Conservation (phyloP, 2,329 filamentous ascomycete genomes). For the Trichoderma harzianum region DNA sequence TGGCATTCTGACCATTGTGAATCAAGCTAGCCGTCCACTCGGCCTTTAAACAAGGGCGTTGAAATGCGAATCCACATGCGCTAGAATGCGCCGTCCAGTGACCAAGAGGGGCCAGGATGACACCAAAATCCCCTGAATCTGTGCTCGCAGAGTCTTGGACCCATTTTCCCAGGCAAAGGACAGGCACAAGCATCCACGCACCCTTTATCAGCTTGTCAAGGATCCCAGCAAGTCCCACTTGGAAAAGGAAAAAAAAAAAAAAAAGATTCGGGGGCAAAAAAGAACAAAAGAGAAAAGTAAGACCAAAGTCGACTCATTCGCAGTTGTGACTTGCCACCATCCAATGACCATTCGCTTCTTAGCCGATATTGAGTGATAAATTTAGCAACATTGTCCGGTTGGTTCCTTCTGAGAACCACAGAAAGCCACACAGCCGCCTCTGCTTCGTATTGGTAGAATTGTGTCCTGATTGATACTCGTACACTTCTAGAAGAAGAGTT, state of each 20-base stretch:
- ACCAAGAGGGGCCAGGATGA: conserved; percentile 10
- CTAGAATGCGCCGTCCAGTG: background rate
- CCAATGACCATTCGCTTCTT: background rate
- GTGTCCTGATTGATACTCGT: background rate
- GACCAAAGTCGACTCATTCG: background rate
- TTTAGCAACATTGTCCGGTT: background rate
- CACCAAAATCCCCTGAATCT: conserved; percentile 10
- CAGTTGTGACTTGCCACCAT: background rate
- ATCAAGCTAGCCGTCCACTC: background rate
- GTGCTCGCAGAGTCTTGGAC: background rate
- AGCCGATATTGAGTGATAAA: background rate
- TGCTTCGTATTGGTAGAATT: background rate
- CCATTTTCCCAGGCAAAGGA: background rate
- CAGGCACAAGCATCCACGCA: background rate
- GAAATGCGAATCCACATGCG: background rate
- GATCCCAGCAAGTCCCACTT: conserved; percentile 6
- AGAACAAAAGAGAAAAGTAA: background rate
- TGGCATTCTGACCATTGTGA: background rate
- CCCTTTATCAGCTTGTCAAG: background rate
- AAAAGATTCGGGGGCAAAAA: background rate
- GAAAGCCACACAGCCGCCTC: background rate
- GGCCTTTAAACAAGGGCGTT: background rate
- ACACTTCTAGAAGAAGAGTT: background rate
- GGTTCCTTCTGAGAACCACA: background rate
- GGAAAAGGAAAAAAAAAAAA: background rate